Evolutionary conservation across 129 eudicot species (phyloP).

Genomic region (Centella asiatica): DNA sequence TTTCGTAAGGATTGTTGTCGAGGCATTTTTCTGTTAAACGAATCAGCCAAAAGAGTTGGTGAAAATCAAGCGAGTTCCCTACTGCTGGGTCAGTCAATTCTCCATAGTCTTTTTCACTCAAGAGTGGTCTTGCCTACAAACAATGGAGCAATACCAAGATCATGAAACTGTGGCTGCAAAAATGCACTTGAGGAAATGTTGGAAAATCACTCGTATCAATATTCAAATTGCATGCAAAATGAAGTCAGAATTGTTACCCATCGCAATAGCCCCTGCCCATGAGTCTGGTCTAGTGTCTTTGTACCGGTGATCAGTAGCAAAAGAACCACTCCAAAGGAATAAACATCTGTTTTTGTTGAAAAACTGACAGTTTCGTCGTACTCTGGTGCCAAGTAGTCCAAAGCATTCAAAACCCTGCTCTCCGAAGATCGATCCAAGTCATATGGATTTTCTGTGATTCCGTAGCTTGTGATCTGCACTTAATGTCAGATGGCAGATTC

Average conservation of each 20-base stretch:
- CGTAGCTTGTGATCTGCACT: conserved; percentile 34
- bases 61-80: conserved; percentile 23
- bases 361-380: conserved; percentile 33
- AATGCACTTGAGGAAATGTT: no score
- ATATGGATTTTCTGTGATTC: conserved; percentile 32
- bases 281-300: conserved; percentile 31
- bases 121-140: conserved; percentile 43
- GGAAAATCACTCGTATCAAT: no score
- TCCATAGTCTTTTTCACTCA: conserved; percentile 22
- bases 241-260: conserved; percentile 18
- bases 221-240: no score
- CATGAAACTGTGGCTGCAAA: background rate
- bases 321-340: conserved; percentile 45
- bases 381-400: conserved; percentile 49
- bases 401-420: conserved; percentile 35
- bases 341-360: conserved; percentile 35
- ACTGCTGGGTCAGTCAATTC: conserved; percentile 31
- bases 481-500: background rate
- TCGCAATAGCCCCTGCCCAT: conserved; percentile 33
- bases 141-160: no score
- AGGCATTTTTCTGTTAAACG: conserved; percentile 40
- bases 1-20: conserved; percentile 20
- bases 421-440: conserved; percentile 26
- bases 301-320: conserved; percentile 44
- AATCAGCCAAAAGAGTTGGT: conserved; percentile 36